Evolutionary conservation across 129 eudicot species (phyloP), one percentile per base, ranked within the genome.

Genomic region (Sambucus nigra): DNA sequence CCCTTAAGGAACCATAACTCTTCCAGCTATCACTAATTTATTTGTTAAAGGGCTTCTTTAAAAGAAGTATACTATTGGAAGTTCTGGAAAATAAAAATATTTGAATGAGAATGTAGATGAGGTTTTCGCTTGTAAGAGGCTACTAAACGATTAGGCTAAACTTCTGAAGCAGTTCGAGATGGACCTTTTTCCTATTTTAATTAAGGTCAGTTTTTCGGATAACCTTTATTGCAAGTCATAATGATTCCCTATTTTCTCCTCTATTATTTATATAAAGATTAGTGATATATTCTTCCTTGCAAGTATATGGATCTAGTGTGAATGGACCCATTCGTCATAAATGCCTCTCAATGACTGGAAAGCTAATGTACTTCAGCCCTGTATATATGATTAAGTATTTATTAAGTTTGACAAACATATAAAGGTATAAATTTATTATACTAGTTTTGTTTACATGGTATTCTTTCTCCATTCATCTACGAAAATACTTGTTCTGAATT

Each of bases 311-410:
- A 32, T 92, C 99, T 41, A 92, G 99, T 64, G 99, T 86, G 44
- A 92, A 80, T 74, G 80, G 89, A 26, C 95, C 99, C 21, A 95
- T 92, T 22, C 95, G 99, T 53, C 89, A 92, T 72, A 92, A 92
- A 61, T 92, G 99, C 24, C 96, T 92, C 25, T 86, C 96, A 6
- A 95, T 80, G 56, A 86, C 86, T 5, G 95, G 95, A 47, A 92
- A 92, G 61, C 81, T 92, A 61, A 79, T 92, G 96, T 92, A 81
- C 76, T 92, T 92, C 74, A 82, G 95, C 65, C 66, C 71, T 33
- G 86, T 83, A 69, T 94, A 86, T 74, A 82, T 86, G 94, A 86
- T 92, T 20, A 88, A 76, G 41, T 76, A 84, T 53, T 52, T 92
- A 53, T 75, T 71, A 32, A 75, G 74, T 45, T 69, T 50, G 20